Evolutionary conservation across 352 stramenopile genomes (phyloP).

Genomic region (Vaucheria bursata): DNA sequence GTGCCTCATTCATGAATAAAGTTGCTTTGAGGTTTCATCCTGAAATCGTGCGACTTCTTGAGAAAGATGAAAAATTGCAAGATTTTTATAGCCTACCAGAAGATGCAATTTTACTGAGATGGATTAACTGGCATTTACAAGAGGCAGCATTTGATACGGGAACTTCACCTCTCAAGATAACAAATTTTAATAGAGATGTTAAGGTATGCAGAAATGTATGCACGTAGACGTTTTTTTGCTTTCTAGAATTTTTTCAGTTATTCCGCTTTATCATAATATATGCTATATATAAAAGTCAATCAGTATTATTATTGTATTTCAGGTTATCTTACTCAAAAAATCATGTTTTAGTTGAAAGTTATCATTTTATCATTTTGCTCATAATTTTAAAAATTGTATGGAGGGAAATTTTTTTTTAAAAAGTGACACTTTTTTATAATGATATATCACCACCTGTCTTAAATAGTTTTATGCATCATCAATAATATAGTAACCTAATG

Average conservation of each 20-base stretch:
- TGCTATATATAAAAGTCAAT: not conserved
- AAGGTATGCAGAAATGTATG: not conserved
- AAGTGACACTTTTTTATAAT: too few relatives aligned
- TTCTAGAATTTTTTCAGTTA: not conserved
- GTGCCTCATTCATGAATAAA: not conserved
- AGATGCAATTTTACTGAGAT: not conserved
- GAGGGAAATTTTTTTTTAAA: too few relatives aligned
- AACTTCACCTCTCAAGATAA: not conserved
- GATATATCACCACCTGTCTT: too few relatives aligned
- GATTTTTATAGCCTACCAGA: not conserved
- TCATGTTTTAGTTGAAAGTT: not conserved
- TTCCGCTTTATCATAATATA: not conserved
- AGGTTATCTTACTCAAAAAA: not conserved
- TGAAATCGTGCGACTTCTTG: not conserved
- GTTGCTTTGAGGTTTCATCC: not conserved
- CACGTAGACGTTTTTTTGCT: not conserved
- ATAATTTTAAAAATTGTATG: too few relatives aligned
- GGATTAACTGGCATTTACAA: not conserved
- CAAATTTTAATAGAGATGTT: not conserved
- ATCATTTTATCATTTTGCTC: not conserved
- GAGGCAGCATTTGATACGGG: not conserved
- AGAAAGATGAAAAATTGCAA: not conserved
- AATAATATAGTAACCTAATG: not conserved
- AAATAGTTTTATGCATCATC: too few relatives aligned
- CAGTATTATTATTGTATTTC: not conserved